phyloP scores from a whole-genome alignment of 805 yeast species.

The Metschnikowia lachancei region DNA sequence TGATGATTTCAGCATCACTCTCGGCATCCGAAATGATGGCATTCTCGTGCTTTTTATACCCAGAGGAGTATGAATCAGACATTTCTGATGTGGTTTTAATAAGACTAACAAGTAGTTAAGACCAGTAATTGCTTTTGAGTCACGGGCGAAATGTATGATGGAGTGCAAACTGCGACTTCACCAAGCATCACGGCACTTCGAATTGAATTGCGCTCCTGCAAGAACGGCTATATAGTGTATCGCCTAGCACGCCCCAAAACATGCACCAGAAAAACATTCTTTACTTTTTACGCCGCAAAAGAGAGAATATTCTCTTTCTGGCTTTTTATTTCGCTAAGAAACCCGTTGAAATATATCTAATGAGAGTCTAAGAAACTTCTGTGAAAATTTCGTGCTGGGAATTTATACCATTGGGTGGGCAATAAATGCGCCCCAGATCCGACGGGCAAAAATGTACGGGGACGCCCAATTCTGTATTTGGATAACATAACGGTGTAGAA shows the following conservation, averaged over 20 bases:
- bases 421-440: too few relatives aligned
- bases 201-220: slow-evolving; percentile 12
- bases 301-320: too few relatives aligned
- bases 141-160: background rate
- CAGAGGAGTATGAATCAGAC: slow-evolving; percentile 18
- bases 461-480: too few relatives aligned
- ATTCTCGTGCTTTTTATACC: slow-evolving; percentile 29
- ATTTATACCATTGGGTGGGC: too few relatives aligned
- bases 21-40: slow-evolving; percentile 41
- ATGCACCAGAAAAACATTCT: background rate
- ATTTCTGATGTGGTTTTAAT: background rate
- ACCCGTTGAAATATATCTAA: background rate
- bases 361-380: too few relatives aligned
- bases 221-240: background rate
- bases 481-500: too few relatives aligned
- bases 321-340: too few relatives aligned
- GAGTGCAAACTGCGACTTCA: slow-evolving; percentile 8
- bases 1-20: slow-evolving; percentile 27
- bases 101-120: too few relatives aligned
- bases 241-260: background rate
- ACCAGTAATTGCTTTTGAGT: background rate
- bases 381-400: background rate
- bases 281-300: background rate
- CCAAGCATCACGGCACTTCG: slow-evolving; percentile 2
- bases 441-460: too few relatives aligned